These are phyloP conservation scores for Pythium rhizo-oryzae DNA, from an alignment of 352 stramenopile genomes.

Conservation along the genomic window DNA sequence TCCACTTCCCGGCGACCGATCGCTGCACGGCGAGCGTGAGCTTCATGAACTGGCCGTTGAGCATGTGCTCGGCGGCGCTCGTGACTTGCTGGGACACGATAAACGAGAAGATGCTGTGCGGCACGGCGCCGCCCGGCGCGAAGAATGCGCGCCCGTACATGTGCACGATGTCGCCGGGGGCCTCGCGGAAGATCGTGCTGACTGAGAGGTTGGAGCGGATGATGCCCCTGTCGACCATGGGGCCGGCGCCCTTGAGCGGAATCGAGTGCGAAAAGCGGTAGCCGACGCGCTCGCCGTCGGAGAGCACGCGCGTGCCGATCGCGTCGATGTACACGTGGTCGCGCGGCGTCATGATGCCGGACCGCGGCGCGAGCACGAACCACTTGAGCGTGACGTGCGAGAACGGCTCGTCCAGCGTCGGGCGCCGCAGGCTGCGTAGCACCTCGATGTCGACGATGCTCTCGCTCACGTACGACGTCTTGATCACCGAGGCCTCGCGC, in stretches of 20 bases:
- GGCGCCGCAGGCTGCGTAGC: conserved; percentile 36
- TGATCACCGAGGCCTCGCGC: conserved; percentile 17
- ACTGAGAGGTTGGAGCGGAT: conserved; percentile 48
- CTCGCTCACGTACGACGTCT: conserved; percentile 35
- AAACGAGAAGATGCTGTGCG: conserved; percentile 26
- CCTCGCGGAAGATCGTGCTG: conserved; percentile 39
- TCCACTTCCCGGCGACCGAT: conserved; percentile 3
- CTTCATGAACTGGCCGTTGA: conserved; percentile 15
- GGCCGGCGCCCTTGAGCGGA: conserved; percentile 11
- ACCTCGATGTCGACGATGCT: conserved; percentile 41
- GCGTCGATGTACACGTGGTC: conserved; percentile 60
- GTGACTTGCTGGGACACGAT: background rate
- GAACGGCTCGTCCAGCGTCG: conserved; percentile 38
- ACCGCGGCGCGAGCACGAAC: conserved; percentile 32
- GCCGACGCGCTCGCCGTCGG: conserved; percentile 44
- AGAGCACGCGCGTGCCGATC: conserved; percentile 35
- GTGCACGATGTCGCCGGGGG: conserved; percentile 30
- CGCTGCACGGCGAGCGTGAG: conserved; percentile 12
- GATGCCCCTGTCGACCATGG: background rate
- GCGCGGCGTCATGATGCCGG: conserved; percentile 27
- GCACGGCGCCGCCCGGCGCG: conserved; percentile 36
- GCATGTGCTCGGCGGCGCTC: conserved; percentile 1
- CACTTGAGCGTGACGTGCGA: conserved; percentile 29
- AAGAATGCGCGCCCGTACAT: conserved; percentile 42
- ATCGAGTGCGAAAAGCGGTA: conserved; percentile 60